Base-by-base conservation (phyloP, 129 eudicot species). In the carrot (Daucus carota) region DNA sequence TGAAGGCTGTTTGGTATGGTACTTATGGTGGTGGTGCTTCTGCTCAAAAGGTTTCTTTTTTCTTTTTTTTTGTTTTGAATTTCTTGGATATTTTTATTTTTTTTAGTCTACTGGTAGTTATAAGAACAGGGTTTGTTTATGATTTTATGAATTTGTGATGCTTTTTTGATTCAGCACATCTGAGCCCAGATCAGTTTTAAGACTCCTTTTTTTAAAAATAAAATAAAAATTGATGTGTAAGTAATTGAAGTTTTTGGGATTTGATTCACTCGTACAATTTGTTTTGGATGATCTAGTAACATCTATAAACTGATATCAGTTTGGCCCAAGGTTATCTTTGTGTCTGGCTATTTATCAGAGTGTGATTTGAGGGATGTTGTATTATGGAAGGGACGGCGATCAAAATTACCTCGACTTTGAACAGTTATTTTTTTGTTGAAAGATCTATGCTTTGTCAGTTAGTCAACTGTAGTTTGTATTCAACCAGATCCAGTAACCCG, bases 21-120 rank as follows among this genome's bases (percentile, higher is more conserved):
- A 14, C 63, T 28, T 80, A 80, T 68, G 84, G 84, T 8, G 80
- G 84, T 22, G 84, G 84, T 16, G n/a, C 76, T 32, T 15, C 76
- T 40, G 80, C 69, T 70, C 60, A 75, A 7, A 80, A 75, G 84
- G 84, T 80, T 20, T 28, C 63, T 22, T 29, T 46, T 17, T 13
- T 38, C n/a, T 22, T 52, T 8, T 20, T 1, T 18, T 69, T 67
- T 38, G n/a, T n/a, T n/a, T n/a, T n/a, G n/a, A n/a, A n/a, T n/a
- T n/a, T n/a, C n/a, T n/a, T n/a, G n/a, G n/a, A n/a, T n/a, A n/a
- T n/a, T 28, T 69, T 36, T 52, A 36, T 36, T 52, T 52, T 57
- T 24, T 54, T 0, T 40, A 18, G 24, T 48, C 22, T 40, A 40
- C 43, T 5, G 43, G 43, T 40, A 5, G 7, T 3, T 40, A 40